Percentiles rank a stretch among this genome's conserved stretches.
Conservation (phyloP, 768 basidiomycete genomes). For the Harrya chromipes region DNA sequence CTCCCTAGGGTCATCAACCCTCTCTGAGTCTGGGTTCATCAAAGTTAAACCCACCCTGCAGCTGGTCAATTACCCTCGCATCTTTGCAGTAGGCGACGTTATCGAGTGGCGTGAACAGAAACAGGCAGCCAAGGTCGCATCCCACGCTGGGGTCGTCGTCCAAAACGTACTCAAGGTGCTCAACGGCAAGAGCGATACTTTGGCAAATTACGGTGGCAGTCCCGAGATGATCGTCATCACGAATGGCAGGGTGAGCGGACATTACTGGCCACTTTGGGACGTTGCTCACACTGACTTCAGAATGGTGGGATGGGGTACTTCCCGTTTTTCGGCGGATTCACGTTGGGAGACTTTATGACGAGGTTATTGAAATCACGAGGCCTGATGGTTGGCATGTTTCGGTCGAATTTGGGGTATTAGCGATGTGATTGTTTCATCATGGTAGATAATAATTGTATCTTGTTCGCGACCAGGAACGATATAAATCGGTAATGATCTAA, state of each 20-base stretch:
- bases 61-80: constrained; percentile 44
- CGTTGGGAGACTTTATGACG: constrained; percentile 44
- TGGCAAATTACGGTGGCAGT: constrained; percentile 47
- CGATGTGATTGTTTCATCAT: constrained; percentile 14
- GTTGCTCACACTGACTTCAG: constrained; percentile 25
- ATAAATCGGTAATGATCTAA: background rate
- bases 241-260: constrained; percentile 46
- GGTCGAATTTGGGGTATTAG: constrained; percentile 29
- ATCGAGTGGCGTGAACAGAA: constrained; percentile 65
- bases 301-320: constrained; percentile 40
- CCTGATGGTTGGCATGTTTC: constrained; percentile 26
- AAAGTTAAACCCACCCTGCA: constrained; percentile 59
- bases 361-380: constrained; percentile 38
- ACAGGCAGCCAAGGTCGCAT: constrained; percentile 44
- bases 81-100: constrained; percentile 67
- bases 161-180: constrained; percentile 50
- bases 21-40: constrained; percentile 41
- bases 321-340: constrained; percentile 42
- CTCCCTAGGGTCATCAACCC: constrained; percentile 38
- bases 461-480: constrained; percentile 6
- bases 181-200: constrained; percentile 28
- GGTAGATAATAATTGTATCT: background rate
- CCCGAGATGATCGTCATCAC: constrained; percentile 53
- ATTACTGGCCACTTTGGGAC: background rate
- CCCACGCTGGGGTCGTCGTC: constrained; percentile 44